Evolutionary conservation across 352 stramenopile species (phyloP).

Genomic region (Thraustochytrium striatum): DNA sequence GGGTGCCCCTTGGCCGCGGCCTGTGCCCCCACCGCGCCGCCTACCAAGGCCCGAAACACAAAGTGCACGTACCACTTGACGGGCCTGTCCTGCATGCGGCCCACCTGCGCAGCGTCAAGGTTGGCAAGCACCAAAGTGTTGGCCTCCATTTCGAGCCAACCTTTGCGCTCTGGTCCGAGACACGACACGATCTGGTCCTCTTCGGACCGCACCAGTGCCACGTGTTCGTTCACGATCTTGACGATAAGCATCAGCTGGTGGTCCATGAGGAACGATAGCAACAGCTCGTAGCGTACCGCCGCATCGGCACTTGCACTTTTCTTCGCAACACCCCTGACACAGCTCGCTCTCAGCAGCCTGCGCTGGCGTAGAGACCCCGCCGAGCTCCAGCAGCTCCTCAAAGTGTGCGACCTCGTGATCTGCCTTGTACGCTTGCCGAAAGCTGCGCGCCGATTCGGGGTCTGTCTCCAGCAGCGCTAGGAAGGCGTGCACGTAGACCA

Average conservation of each 20-base stretch:
- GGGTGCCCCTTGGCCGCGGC: background rate
- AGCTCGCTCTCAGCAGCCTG: background rate
- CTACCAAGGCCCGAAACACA: background rate
- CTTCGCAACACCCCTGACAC: background rate
- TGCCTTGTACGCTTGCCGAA: background rate
- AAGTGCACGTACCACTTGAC: constrained; percentile 7
- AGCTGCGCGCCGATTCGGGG: background rate
- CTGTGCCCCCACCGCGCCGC: constrained; percentile 7
- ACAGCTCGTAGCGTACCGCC: constrained; percentile 21
- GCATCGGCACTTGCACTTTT: constrained; percentile 29
- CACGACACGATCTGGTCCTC: constrained; percentile 7
- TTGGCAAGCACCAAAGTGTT: background rate
- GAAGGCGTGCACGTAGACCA: constrained; percentile 28
- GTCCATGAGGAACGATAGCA: constrained; percentile 17
- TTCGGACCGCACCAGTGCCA: background rate
- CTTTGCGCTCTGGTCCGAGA: background rate
- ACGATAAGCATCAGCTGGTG: constrained; percentile 21
- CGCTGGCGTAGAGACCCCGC: background rate
- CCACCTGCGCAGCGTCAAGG: background rate
- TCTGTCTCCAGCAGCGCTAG: background rate
- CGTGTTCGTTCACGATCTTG: constrained; percentile 31
- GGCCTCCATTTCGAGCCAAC: constrained; percentile 25
- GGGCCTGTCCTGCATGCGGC: background rate
- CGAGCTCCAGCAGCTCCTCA: constrained; percentile 31
- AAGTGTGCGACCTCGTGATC: constrained; percentile 40